Percentiles rank a stretch among this genome's conserved stretches.
Conservation (phyloP, 176 grass and related monocot genomes). For the Miscanthus lutarioriparius region DNA sequence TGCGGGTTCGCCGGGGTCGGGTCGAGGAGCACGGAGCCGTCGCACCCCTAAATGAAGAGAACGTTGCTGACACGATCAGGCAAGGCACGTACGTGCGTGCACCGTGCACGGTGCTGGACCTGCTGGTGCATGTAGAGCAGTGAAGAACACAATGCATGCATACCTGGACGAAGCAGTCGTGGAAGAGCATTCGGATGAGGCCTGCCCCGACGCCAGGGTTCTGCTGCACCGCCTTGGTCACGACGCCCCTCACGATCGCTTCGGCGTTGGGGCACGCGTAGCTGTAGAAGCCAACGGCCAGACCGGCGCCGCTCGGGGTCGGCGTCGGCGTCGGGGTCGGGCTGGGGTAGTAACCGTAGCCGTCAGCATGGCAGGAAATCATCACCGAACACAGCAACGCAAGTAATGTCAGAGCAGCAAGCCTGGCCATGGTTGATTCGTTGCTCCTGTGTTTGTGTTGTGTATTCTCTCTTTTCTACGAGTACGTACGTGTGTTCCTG, state of each 20-base stretch:
- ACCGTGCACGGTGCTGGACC: no score
- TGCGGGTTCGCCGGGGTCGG: background rate
- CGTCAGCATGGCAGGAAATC: background rate
- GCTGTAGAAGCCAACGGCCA: slow-evolving; percentile 28
- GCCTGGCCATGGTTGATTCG: background rate
- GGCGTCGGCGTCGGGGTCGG: background rate
- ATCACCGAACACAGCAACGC: background rate
- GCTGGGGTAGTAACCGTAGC: background rate
- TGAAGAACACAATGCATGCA: background rate
- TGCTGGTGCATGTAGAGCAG: no score
- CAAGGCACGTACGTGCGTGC: background rate
- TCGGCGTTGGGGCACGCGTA: slow-evolving; percentile 30
- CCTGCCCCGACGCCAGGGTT: slow-evolving; percentile 36
- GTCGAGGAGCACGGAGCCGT: slow-evolving; percentile 16
- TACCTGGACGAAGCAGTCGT: slow-evolving; percentile 42
- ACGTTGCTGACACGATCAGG: background rate
- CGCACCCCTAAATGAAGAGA: background rate
- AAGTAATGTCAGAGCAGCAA: background rate
- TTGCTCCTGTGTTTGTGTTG: no score
- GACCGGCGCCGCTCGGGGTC: background rate
- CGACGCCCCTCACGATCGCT: background rate
- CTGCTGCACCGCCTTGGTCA: background rate
- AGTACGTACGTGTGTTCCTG: no score
- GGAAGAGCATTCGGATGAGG: slow-evolving; percentile 46
- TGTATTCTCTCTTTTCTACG: no score